Base-by-base conservation (phyloP, 148 eudicot species). In the Oxyria digyna region DNA sequence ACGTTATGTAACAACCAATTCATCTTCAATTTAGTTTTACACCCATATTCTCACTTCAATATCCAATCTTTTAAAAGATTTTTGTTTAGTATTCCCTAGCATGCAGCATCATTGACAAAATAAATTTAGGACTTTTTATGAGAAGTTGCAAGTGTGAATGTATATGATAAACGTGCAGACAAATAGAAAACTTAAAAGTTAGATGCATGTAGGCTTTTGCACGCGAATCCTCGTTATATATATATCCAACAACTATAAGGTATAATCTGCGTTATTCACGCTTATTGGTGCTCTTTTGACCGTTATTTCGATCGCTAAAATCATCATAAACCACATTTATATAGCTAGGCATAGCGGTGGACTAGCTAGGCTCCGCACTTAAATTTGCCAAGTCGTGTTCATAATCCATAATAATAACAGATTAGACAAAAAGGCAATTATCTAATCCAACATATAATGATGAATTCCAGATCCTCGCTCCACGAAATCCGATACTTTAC, bases 281-380 rank as follows among this genome's bases (percentile, higher is more conserved):
- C 69, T 33, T 66, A 32, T 8, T 23, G 67, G 67, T 62, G 45
- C 8, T 17, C 52, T 48, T n/a, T 48, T 48, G 52, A 48, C 52
- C 52, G 18, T 48, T n/a, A n/a, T 4, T 48, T 5, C 17, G 3
- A 14, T 48, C 52, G 5, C 23, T 48, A n/a, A 17, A 17, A n/a
- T 48, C 20, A 17, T 17, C 8, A 5, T 48, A 17, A 18, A 35
- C 38, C 38, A 35, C 6, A 35, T 35, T 2, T 8, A 14, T 20
- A 48, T 48, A 48, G 11, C 17, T 45, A 45, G 49, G 49, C 49
- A 20, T 48, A 17, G 8, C 52, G 5, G 1, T n/a, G 2, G 21
- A 1, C 21, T 46, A 15, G 52, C 21, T 46, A 15, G 52, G 21
- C 21, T 18, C 52, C 0, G 52, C 52, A 46, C 23, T 46, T 6